Evolutionary conservation across 768 basidiomycete species (phyloP), one percentile per base, ranked within the genome.

Genomic region (Tricholoma terreum): DNA sequence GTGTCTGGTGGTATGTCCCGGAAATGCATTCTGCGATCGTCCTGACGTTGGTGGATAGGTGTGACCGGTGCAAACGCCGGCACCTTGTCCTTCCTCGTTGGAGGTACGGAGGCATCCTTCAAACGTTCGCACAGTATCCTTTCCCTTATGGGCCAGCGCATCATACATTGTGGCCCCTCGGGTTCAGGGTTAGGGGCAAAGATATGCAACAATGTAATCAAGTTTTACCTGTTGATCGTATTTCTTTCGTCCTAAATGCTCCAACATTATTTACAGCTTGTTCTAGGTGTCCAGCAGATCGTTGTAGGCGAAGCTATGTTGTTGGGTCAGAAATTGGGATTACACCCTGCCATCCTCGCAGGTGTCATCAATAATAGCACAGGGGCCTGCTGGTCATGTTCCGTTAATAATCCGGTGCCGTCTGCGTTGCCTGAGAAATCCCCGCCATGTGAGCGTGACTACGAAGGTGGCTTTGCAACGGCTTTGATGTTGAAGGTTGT

Each of bases 251-350:
- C 17, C 19, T 54, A 33, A 55, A 15, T 46, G 45, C 33, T 11
- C 40, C 60, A 51, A 66, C 66, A 50, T 53, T 54, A 36, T 58
- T n/a, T 64, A 69, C 57, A 86, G 69, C 76, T 87, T 27, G 77
- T 89, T 22, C 73, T 90, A 40, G 90, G 88, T 3, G 87, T 90
- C 3, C 80, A 94, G 64, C 92, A 94, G 71, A 84, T 92, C 54
- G 90, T 86, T 14, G 83, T 91, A 1, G 88, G 82, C n/a, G 94
- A 96, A 71, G 92, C 89, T 3, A 95, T 96, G 93, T 72, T 94
- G 4, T 78, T 95, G 9, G 94, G 94, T 3, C 80, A 84, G 69
- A 85, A 81, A 56, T 74, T 95, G n/a, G 94, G 93, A 2, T 73
- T 96, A 55, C 80, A 92, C 46, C 83, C 92, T 15, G 77, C 79